Evolutionary conservation across 768 basidiomycete species (phyloP).

Genomic region (Rhodosporidiobolus sp.): DNA sequence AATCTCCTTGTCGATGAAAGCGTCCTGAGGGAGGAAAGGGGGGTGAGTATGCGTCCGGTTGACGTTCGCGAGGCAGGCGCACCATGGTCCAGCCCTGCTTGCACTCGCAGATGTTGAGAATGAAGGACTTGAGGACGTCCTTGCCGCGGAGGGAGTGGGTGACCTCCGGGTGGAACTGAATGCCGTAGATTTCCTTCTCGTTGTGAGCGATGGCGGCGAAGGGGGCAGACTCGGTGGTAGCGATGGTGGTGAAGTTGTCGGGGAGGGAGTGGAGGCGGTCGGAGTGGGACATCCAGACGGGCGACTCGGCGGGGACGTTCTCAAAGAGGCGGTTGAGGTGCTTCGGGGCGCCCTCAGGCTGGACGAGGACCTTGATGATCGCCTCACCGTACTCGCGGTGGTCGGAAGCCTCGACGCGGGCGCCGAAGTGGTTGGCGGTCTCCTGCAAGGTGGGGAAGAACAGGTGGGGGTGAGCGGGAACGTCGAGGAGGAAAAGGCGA

Average conservation of each 20-base stretch:
- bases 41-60: neutral
- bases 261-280: slow-evolving; percentile 85
- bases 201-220: slow-evolving; percentile 91
- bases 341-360: slow-evolving; percentile 33
- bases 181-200: slow-evolving; percentile 83
- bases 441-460: slow-evolving; percentile 59
- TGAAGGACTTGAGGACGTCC: slow-evolving; percentile 81
- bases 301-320: slow-evolving; percentile 80
- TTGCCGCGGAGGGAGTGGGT: slow-evolving; percentile 87
- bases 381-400: slow-evolving; percentile 96
- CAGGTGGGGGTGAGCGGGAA: too few species aligned
- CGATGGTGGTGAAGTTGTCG: slow-evolving; percentile 79
- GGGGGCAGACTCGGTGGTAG: slow-evolving; percentile 78
- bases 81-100: slow-evolving; percentile 90
- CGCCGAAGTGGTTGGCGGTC: slow-evolving; percentile 83
- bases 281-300: slow-evolving; percentile 99
- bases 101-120: slow-evolving; percentile 79
- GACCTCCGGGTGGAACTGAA: slow-evolving; percentile 98
- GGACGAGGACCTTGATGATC: slow-evolving; percentile 66
- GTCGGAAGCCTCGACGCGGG: slow-evolving; percentile 76
- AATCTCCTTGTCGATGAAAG: slow-evolving; percentile 97
- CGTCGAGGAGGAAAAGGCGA: neutral
- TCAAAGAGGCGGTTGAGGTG: slow-evolving; percentile 71
- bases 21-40: slow-evolving; percentile 60
- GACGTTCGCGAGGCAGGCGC: slow-evolving; percentile 30